Base-by-base conservation (phyloP, 495 filamentous ascomycete species). In the Xylaria intraflava region DNA sequence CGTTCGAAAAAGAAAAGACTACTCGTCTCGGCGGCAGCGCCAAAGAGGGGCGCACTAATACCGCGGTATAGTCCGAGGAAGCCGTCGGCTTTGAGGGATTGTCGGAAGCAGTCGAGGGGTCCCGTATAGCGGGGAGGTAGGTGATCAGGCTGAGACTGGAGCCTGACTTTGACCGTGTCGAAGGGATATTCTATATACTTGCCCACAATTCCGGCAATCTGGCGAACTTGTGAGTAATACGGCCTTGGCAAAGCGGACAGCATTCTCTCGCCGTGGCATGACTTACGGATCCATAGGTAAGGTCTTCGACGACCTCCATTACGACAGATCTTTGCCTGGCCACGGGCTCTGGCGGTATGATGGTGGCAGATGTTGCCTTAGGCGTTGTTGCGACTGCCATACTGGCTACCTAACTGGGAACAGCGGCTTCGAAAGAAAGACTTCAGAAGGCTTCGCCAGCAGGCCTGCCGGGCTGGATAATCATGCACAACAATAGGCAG, bases 101-200 rank as follows among this genome's bases (percentile, higher is more conserved):
- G 89, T 47, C 81, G 79, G 70, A 98, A 95, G 71, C 93, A 97
- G 72, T 97, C 94, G 49, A 97, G 56, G 0, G 94, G 91, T 0
- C 94, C 94, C 1, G 69, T 83, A 67, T 96, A 98, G 17, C 79
- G 85, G 12, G 89, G 82, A 24, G 92, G 89, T 1, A 86, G 77
- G 54, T 86, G 81, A 62, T 90, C 85, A 7, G 90, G 89, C 67
- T 96, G 93, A 3, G 85, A 85, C 65, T 89, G 86, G 4, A 89
- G 72, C 22, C 81, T 74, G 44, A 83, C 93, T 76, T 99, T 99
- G 60, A 99, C 85, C 0, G 94, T 99, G 73, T 99, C 94, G 69
- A 97, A 97, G 27, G 94, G 94, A 66, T 94, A 99, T 64, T 99
- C 94, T 62, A 99, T 89, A 57, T 88, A 82, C 74, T 99, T 99